phyloP scores from a whole-genome alignment of 371 early-diverging fungal species.

The Mucor irregularis region DNA sequence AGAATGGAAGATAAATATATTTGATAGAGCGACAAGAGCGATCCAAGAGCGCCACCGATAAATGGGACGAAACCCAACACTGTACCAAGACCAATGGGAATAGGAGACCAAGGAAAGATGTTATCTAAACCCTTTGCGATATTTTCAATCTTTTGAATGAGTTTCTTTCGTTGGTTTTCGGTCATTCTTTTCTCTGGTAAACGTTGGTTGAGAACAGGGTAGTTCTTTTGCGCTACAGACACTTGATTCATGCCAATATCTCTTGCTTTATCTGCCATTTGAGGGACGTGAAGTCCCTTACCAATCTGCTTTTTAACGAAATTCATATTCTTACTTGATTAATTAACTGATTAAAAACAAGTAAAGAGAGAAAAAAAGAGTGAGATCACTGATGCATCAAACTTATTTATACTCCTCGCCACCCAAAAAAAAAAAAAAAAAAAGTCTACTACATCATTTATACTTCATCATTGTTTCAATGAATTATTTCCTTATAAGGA shows the following conservation, averaged over 20 bases:
- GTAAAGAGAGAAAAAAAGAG: not conserved
- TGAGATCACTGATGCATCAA: too few relatives aligned
- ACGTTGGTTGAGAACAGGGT: slow-evolving; percentile 20
- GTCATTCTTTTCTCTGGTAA: slow-evolving; percentile 17
- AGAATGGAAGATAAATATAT: slow-evolving; percentile 41
- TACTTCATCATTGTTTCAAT: not conserved
- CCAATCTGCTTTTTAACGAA: slow-evolving; percentile 21
- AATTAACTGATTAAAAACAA: too few relatives aligned
- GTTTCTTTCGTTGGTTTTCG: slow-evolving; percentile 12
- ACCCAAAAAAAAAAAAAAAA: slow-evolving; percentile 8
- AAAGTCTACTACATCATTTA: not conserved
- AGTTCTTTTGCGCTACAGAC: slow-evolving; percentile 13
- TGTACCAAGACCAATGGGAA: slow-evolving; percentile 40
- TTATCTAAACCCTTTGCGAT: slow-evolving; percentile 34
- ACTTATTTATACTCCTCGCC: too few relatives aligned
- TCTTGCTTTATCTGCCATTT: slow-evolving; percentile 14
- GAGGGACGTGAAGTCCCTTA: slow-evolving; percentile 11
- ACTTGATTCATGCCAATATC: slow-evolving; percentile 17
- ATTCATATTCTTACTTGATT: slow-evolving; percentile 19
- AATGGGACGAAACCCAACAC: slow-evolving; percentile 40
- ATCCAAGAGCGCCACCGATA: slow-evolving; percentile 30
- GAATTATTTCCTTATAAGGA: not conserved
- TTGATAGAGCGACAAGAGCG: slow-evolving; percentile 30
- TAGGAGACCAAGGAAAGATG: slow-evolving; percentile 37
- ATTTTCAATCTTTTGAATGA: slow-evolving; percentile 19